A percentile compares a stretch with the other conserved stretches of the same genome.
Evolutionary conservation across 176 grass and related monocot species (phyloP).

Genomic region (Aegilops tauschii): DNA sequence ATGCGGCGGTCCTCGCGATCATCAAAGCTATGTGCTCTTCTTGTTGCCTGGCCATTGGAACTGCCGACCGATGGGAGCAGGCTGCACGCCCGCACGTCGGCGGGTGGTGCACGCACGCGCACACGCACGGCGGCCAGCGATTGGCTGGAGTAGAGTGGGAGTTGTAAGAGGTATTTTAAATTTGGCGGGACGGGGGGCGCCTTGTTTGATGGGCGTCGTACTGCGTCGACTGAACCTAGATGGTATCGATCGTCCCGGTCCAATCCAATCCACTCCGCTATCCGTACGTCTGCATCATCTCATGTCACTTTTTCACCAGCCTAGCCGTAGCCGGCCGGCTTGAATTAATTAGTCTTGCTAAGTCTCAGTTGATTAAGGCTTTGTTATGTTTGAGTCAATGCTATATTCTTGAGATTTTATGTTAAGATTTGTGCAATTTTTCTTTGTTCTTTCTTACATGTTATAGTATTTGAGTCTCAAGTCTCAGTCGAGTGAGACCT

Average conservation of each 20-base stretch:
- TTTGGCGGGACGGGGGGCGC: no score
- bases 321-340: background rate
- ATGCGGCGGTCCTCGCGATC: conserved; percentile 12
- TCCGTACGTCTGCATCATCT: background rate
- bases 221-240: background rate
- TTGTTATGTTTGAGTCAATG: no score
- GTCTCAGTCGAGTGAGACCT: no score
- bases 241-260: background rate
- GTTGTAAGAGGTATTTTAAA: no score
- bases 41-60: conserved; percentile 30
- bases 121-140: background rate
- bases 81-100: no score
- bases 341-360: no score
- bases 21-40: background rate
- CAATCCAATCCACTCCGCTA: background rate
- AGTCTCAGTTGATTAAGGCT: no score
- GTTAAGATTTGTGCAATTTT: no score
- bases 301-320: background rate
- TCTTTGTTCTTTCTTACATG: no score
- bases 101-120: background rate
- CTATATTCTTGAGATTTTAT: no score
- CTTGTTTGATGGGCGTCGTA: no score
- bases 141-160: background rate
- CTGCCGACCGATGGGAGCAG: background rate
- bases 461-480: no score